Percentiles rank a stretch among this genome's conserved stretches.
phyloP scores from a whole-genome alignment of 257 asterid species.

The Asclepias syriaca region DNA sequence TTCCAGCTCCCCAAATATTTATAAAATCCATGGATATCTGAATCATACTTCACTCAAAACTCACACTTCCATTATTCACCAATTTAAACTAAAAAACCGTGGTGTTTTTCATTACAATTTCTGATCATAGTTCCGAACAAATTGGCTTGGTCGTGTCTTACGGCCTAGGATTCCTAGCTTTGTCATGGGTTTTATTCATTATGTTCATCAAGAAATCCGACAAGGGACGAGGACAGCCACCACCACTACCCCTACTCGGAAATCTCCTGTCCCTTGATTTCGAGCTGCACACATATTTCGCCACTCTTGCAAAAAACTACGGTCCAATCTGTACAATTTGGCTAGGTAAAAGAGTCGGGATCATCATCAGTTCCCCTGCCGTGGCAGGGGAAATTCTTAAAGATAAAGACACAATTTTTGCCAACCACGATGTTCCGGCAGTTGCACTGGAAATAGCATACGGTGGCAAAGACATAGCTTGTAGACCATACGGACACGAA shows the following conservation, averaged over 20 bases:
- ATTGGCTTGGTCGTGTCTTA: too few relatives aligned
- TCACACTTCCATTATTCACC: too few relatives aligned
- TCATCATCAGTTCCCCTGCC: conserved; percentile 51
- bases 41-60: too few relatives aligned
- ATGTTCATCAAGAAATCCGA: conserved; percentile 16
- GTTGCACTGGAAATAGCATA: conserved; percentile 51
- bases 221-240: neutral
- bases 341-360: conserved; percentile 50
- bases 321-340: conserved; percentile 58
- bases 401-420: conserved; percentile 57
- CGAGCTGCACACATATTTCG: conserved; percentile 57
- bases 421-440: conserved; percentile 67
- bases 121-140: too few relatives aligned
- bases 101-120: too few relatives aligned
- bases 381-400: conserved; percentile 52
- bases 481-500: conserved; percentile 67
- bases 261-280: conserved; percentile 74
- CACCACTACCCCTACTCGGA: conserved; percentile 47
- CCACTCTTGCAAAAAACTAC: conserved; percentile 32
- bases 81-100: too few relatives aligned
- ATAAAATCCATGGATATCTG: too few relatives aligned
- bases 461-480: conserved; percentile 62
- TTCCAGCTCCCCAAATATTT: too few relatives aligned
- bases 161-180: too few relatives aligned
- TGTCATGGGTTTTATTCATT: conserved; percentile 20